Conservation (phyloP, 257 asterid species). For the Solanum pinnatisectum region DNA sequence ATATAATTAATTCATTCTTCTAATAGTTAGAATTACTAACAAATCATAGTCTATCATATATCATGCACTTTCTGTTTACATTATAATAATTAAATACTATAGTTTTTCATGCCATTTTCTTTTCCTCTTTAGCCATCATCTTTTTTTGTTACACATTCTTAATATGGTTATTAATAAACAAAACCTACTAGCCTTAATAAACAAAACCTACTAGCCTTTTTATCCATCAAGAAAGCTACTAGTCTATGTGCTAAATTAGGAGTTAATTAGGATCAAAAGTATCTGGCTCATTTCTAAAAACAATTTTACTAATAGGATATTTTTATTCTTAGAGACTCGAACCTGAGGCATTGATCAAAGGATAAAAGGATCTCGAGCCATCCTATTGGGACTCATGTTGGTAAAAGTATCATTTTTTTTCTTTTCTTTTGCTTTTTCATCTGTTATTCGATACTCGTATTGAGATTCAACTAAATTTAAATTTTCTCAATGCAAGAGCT, state of each 20-base stretch:
- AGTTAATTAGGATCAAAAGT: not conserved
- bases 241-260: not conserved
- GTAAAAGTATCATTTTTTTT: not conserved
- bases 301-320: not conserved
- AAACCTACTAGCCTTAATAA: not conserved
- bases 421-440: not conserved
- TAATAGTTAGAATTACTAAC: not conserved
- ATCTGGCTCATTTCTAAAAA: not conserved
- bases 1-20: not conserved
- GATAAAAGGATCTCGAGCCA: no score
- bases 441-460: not conserved
- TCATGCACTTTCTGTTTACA: not conserved
- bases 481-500: fast-evolving
- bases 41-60: not conserved
- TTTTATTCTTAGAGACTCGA: not conserved
- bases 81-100: not conserved
- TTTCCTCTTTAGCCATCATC: not conserved
- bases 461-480: not conserved
- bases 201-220: not conserved
- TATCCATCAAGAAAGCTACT: not conserved
- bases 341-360: fast-evolving
- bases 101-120: not conserved
- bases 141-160: not conserved
- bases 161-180: not conserved
- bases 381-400: not conserved